Evolutionary conservation across 805 yeast species (phyloP), one percentile per base, ranked within the genome.

Genomic region (Metschnikowia santaceciliae): DNA sequence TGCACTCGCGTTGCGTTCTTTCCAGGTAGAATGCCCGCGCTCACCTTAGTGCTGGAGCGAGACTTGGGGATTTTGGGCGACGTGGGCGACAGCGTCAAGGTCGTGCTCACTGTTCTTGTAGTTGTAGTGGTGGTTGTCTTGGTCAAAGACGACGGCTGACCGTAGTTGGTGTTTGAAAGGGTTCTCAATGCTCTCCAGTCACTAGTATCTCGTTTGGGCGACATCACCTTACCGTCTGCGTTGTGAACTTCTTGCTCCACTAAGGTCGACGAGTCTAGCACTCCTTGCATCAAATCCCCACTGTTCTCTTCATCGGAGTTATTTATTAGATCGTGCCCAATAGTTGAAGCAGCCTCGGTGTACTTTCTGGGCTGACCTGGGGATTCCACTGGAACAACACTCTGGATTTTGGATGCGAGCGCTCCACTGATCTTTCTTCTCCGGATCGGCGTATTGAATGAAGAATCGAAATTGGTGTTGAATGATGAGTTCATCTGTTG

Each of bases 331-430:
- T 80, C 64, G 57, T 75, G 62, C 55, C 76, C 40, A 63, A 66
- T 61, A 8, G 54, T 47, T 3, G 66, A 56, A 23, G 55, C 64
- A 5, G 73, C 66, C 3, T 76, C 72, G 35, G 71, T 67, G 56
- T 71, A 71, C 61, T 92, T 92, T 63, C 97, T 80, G 38, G 99
- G 99, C 69, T 94, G 99, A 1, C 98, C 99, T 0, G 99, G 99
- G 2, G 97, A 89, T 46, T 89, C 89, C 57, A 80, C 79, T 4
- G 98, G 99, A 17, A 94, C 90, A 0, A 94, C 94, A 36, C 83
- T 80, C 60, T 80, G 86, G 32, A 81, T 79, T 59, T 84, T 82
- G 47, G 84, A 80, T 34, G 86, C 81, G 50, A 82, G 80, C 0
- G 88, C 83, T 3, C 91, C 87, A 56, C 83, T 75, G 51, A 82